A percentile compares a stretch with the other conserved stretches of the same genome.
Evolutionary conservation across 1,139 yeast species (phyloP).

Genomic region (Candida freyschussii): DNA sequence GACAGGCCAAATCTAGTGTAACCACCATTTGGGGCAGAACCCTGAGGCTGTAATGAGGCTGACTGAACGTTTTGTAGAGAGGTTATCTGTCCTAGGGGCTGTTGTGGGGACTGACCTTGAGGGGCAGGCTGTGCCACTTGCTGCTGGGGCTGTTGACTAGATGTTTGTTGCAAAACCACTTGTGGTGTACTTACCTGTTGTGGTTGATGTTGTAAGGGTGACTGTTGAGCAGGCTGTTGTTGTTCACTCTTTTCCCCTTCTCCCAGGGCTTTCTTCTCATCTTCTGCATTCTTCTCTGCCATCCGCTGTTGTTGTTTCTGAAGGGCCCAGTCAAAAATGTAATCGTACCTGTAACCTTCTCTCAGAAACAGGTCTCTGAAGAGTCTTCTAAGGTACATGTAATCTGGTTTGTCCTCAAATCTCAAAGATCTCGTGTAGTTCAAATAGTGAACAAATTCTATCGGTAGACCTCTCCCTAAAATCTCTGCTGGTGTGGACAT

Average conservation of each 20-base stretch:
- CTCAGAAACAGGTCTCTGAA: conserved; percentile 86
- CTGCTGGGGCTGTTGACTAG: conserved; percentile 42
- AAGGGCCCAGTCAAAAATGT: conserved; percentile 95
- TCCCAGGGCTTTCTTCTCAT: conserved; percentile 6
- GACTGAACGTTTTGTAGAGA: too few relatives aligned
- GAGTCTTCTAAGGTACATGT: conserved; percentile 79
- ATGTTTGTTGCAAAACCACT: conserved; percentile 1
- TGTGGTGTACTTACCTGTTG: conserved; percentile 3
- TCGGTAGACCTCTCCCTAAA: conserved; percentile 87
- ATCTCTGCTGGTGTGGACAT: conserved; percentile 89
- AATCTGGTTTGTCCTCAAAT: conserved; percentile 96
- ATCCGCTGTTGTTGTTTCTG: conserved; percentile 65
- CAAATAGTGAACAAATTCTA: conserved; percentile 84
- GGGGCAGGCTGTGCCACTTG: conserved; percentile 32
- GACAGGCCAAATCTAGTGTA: neutral
- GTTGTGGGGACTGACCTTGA: conserved; percentile 41
- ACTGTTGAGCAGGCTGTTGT: conserved; percentile 12
- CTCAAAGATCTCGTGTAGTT: conserved; percentile 85
- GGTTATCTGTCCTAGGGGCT: conserved; percentile 10
- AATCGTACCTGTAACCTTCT: conserved; percentile 89
- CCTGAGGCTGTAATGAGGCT: too few relatives aligned
- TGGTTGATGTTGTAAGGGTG: conserved; percentile 14
- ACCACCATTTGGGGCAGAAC: neutral
- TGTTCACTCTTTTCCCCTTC: conserved; percentile 15
- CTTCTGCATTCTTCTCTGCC: conserved; percentile 30